Base-by-base conservation (phyloP, 169 alveolate genomes). In the Plasmodium sp. region DNA sequence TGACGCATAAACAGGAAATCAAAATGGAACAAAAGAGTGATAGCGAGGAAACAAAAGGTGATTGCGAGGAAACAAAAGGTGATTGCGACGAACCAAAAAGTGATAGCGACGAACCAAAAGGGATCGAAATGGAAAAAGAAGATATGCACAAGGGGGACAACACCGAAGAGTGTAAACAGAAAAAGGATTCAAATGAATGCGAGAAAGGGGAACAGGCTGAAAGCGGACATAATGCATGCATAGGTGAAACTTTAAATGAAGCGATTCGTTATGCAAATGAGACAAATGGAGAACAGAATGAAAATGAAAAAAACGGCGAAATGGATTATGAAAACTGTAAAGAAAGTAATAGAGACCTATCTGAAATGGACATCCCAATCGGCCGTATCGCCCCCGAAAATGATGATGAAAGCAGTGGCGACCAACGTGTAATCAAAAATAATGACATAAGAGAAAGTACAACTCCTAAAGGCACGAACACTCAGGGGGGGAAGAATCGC, bases 381-480 rank as follows among this genome's bases (percentile, higher is more conserved):
- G 75, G 77, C 16, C n/a, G 48, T 72, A 2, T 45, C 48, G 45
- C 75, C 75, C 33, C 48, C 56, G 83, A 84, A 83, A 58, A 83
- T 22, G 48, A 71, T 67, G 43, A 56, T 7, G n/a, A 22, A 84
- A 62, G 75, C 39, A 54, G 7, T 34, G 22, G 7, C 51, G 33
- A 12, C 33, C 51, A 34, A 39, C 41, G 74, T 84, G 45, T 36
- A 36, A 33, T 45, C 36, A 34, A 18, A 41, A 56, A 12, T 9
- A 41, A 43, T 27, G 41, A 41, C 14, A 27, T 71, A 39, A 6
- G 82, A 58, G 45, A 83, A 58, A 62, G 67, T 27, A 67, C 36
- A 67, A 67, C 39, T 67, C n/a, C 7, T 16, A 51, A 51, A 14
- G 22, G 62, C 5, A 51, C 22, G 27, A 14, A 79, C 36, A 33